A percentile compares a stretch with the other conserved stretches of the same genome.
These are phyloP conservation scores for Leishmania mexicana DNA, from an alignment of 208 protist genomes.

Conservation along the genomic window DNA sequence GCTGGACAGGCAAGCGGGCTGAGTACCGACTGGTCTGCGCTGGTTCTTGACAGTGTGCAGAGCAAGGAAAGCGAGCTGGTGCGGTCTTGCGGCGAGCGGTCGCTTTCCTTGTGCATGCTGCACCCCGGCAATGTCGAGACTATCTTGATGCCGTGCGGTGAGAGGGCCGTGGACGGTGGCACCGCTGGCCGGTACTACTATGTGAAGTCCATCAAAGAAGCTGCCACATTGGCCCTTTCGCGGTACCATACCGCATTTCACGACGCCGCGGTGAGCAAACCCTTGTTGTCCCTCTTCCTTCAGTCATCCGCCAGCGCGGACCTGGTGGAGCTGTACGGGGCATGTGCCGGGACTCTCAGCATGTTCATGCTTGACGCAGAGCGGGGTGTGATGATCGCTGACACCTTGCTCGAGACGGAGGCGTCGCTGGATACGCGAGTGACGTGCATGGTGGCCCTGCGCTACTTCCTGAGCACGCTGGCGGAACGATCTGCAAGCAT, in stretches of 20 bases:
- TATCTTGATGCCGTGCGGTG: conserved; percentile 28
- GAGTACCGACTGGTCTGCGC: conserved; percentile 22
- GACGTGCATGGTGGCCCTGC: conserved; percentile 37
- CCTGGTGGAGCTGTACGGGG: conserved; percentile 36
- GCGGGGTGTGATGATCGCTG: conserved; percentile 16
- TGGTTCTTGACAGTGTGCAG: conserved; percentile 42
- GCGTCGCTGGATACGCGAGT: conserved; percentile 23
- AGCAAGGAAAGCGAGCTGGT: conserved; percentile 34
- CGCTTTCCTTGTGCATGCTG: conserved; percentile 44
- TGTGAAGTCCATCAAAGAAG: conserved; percentile 49
- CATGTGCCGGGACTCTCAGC: conserved; percentile 37
- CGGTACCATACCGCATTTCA: conserved; percentile 32
- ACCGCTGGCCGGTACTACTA: conserved; percentile 39
- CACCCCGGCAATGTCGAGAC: conserved; percentile 37
- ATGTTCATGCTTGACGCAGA: conserved; percentile 23
- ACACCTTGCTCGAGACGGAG: conserved; percentile 8
- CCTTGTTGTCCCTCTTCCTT: conserved; percentile 35
- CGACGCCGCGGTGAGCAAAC: conserved; percentile 31
- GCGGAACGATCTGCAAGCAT: conserved; percentile 22
- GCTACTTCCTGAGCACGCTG: conserved; percentile 25
- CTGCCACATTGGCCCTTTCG: conserved; percentile 24
- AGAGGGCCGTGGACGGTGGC: conserved; percentile 24
- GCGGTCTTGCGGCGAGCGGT: conserved; percentile 34
- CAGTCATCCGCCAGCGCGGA: conserved; percentile 22
- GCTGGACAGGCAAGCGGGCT: conserved; percentile 32